Base-by-base conservation (phyloP, 768 basidiomycete species). In the Kwoniella europaea region DNA sequence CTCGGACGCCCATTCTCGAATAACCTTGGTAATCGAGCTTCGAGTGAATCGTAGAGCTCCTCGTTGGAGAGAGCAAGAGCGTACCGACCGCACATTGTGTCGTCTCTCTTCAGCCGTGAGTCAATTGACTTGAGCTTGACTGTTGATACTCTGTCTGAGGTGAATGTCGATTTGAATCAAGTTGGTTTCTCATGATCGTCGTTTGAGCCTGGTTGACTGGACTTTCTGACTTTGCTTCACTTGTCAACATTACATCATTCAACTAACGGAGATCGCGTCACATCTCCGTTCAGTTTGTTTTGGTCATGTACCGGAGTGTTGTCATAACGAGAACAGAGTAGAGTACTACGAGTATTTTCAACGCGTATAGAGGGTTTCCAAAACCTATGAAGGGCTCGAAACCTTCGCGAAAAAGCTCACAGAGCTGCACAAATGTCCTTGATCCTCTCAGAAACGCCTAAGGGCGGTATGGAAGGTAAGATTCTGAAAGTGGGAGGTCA, bases 11-110 rank as follows among this genome's bases (percentile, higher is more conserved):
- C 68, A 20, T 62, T 61, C 68, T 58, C 66, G 55, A 77, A 78
- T 55, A 77, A 44, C 50, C 68, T 29, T 1, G 79, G 77, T 41
- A 79, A 64, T 60, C 74, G 67, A 22, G 74, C 72, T 65, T 79
- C 73, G 4, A 81, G 61, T 9, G 58, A 71, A 71, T 79, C 77
- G 63, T 77, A 81, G 2, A 79, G 41, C 43, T 81, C 79, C 44
- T 80, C 79, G 44, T 76, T 78, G 18, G 68, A 69, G 29, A 79
- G 65, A 15, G 75, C 80, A 1, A 81, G 70, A 10, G 78, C 75
- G 54, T 79, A 81, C 43, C 80, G n/a, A 16, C 80, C 80, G 60
- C 80, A 81, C 80, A 81, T 81, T 4, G 29, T 29, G 5, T 29
- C 29, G 29, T 29, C 29, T 29, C 29, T 29, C 29, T 29, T 29